phyloP scores from a whole-genome alignment of 2,329 filamentous ascomycete species.

The Diplodia corticola region DNA sequence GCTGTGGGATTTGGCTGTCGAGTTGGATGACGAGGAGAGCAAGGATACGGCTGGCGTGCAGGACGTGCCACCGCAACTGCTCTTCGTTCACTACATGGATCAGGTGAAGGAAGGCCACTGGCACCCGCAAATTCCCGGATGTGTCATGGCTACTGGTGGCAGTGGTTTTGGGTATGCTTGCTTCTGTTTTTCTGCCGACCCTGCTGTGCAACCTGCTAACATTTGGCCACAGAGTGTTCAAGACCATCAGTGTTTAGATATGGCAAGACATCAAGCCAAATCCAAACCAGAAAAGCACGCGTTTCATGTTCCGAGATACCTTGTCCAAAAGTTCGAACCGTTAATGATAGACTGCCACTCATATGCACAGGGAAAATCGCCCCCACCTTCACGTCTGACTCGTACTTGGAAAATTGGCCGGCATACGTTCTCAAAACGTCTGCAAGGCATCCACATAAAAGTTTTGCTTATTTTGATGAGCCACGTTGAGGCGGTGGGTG shows the following conservation, averaged over 20 bases:
- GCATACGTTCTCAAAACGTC: neutral
- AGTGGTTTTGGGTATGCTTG: conserved; percentile 68
- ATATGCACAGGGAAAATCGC: neutral
- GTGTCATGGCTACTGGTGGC: conserved; percentile 84
- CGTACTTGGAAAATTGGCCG: neutral
- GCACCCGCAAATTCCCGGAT: conserved; percentile 93
- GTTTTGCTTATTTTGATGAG: neutral
- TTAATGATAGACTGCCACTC: neutral
- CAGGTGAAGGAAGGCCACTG: conserved; percentile 95
- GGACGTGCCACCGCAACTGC: conserved; percentile 88
- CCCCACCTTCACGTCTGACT: conserved; percentile 5
- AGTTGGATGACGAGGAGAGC: conserved; percentile 95
- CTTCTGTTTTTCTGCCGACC: conserved; percentile 26
- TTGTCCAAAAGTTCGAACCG: conserved; percentile 9
- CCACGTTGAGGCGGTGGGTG: neutral
- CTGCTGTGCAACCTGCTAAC: conserved; percentile 24
- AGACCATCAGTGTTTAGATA: conserved; percentile 42
- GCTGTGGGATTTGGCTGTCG: conserved; percentile 94
- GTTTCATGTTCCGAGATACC: conserved; percentile 17
- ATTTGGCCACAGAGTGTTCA: conserved; percentile 37
- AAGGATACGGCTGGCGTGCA: conserved; percentile 82
- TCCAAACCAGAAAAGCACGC: conserved; percentile 7
- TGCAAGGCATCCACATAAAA: neutral
- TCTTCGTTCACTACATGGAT: conserved; percentile 97
- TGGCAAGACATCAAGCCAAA: neutral